Percentiles rank a stretch among this genome's conserved stretches.
Conservation (phyloP, 2,329 filamentous ascomycete species). For the Magnaporthiopsis rhizophila region DNA sequence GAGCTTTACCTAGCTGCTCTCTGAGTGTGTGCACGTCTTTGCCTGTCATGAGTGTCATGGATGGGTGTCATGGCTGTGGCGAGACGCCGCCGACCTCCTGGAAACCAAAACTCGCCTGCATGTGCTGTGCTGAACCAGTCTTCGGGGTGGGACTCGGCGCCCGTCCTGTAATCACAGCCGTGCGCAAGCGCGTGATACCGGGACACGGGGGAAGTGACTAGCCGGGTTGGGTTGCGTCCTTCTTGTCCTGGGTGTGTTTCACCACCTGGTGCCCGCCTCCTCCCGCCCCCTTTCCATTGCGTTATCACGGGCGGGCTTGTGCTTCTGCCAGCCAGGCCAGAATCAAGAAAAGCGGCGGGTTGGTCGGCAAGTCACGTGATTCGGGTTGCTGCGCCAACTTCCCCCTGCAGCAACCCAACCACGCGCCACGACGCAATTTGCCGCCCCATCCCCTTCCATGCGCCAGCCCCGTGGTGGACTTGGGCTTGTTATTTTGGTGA, state of each 20-base stretch:
- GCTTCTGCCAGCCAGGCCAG: not conserved
- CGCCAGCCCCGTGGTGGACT: not conserved
- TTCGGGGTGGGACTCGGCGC: not conserved
- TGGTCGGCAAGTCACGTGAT: not conserved
- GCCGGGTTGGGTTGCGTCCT: not conserved
- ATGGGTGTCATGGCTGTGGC: not conserved
- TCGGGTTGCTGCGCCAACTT: not conserved
- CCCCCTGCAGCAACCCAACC: not conserved
- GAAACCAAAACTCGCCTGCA: not conserved
- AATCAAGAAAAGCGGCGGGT: not conserved
- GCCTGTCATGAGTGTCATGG: not conserved
- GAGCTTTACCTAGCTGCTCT: conserved; percentile 8
- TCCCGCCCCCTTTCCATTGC: not conserved
- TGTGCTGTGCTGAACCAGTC: not conserved
- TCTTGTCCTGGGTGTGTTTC: not conserved
- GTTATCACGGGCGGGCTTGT: no score
- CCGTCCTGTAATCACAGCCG: not conserved
- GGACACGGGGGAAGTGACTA: not conserved
- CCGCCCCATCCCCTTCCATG: no score
- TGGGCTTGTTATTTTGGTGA: not conserved
- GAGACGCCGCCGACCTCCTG: not conserved
- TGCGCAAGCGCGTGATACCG: not conserved
- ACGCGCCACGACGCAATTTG: not conserved
- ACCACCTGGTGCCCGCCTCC: not conserved
- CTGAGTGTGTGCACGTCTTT: not conserved